Evolutionary conservation across 2,329 filamentous ascomycete genomes (phyloP), one percentile per base, ranked within the genome.

Genomic region (Phialocephala subalpina): DNA sequence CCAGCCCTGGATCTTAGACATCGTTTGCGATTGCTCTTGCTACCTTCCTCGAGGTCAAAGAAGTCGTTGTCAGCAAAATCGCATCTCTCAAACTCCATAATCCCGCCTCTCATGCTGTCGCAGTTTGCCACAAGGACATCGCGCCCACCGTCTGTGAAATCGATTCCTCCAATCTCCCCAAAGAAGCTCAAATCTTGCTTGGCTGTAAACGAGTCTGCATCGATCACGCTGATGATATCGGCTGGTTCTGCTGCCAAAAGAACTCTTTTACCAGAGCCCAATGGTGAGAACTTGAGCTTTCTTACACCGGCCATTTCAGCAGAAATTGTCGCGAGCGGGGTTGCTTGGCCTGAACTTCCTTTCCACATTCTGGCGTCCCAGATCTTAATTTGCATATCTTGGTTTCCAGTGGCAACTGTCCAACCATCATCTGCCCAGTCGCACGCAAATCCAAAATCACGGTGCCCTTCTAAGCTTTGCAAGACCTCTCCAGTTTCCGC

Each of bases 391-490:
- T 83, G 85, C 75, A 85, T 90, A 77, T 95, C 92, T 77, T 95
- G 92, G 67, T 90, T 90, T 25, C 89, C 92, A 0, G 92, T 94
- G 14, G 92, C 92, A 22, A 94, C 84, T 14, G 89, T 90, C 80
- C 89, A 88, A 36, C 91, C 92, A 74, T 94, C 90, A 61, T 91
- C 88, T 20, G 91, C 90, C 92, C 92, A 95, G 70, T 90, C 92
- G 73, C 90, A 93, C 1, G 92, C 88, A 73, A 94, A 95, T 1
- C 88, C 90, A 70, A 85, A 91, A 73, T 94, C 91, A 16, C 82
- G 82, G 73, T 93, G 91, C 16, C 49, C 49, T 3, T 29, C 77
- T 1, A 94, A 83, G 29, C 80, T 78, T 70, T 90, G 83, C 68
- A 85, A 82, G 63, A 81, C 81, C 66, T 84, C 79, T 16, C 90